Percentiles rank a stretch among this genome's conserved stretches.
Conservation (phyloP, 164 flowering plant species). For the Stephania yunnanensis region DNA sequence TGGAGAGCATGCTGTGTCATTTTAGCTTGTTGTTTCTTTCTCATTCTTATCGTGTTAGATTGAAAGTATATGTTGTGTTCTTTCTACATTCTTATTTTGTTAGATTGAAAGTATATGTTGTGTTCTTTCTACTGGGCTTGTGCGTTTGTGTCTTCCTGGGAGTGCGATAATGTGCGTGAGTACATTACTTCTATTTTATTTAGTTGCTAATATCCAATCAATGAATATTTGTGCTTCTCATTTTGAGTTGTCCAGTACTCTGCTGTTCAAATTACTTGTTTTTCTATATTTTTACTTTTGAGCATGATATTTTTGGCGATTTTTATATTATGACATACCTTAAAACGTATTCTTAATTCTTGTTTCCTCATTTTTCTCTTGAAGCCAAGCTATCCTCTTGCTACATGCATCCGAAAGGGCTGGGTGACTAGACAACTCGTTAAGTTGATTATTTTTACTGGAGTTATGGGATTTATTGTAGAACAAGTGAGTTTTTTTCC, state of each 20-base stretch:
- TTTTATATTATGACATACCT: neutral
- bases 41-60: neutral
- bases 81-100: neutral
- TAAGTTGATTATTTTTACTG: slow-evolving; percentile 84
- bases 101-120: no score
- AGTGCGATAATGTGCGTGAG: no score
- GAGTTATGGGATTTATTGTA: slow-evolving; percentile 86
- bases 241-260: no score
- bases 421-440: slow-evolving; percentile 83
- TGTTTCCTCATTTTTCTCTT: slow-evolving; percentile 18
- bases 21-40: neutral
- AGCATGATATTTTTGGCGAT: neutral
- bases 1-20: neutral
- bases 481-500: slow-evolving; percentile 60
- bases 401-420: slow-evolving; percentile 64
- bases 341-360: slow-evolving; percentile 8
- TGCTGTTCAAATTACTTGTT: no score
- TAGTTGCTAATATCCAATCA: no score
- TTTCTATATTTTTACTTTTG: neutral
- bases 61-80: no score
- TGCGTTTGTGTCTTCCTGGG: no score
- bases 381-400: slow-evolving; percentile 86
- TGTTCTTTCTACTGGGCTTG: no score
- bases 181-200: no score
- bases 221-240: no score